Conservation (phyloP, 2,329 filamentous ascomycete species). For the Trichoderma endophyticum region DNA sequence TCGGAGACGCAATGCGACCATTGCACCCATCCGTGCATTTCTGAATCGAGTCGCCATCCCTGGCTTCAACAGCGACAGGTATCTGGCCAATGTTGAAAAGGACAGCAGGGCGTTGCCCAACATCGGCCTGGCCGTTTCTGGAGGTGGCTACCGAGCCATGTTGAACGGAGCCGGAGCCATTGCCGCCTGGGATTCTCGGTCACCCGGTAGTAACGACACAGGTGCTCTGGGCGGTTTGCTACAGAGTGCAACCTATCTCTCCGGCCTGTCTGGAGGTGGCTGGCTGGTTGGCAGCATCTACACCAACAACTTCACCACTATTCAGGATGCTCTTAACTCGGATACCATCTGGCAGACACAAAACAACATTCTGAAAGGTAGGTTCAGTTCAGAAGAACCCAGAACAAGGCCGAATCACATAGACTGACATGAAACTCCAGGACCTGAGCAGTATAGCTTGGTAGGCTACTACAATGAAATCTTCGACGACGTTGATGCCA, state of each 20-base stretch:
- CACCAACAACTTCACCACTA: conserved; percentile 77
- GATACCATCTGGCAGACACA: conserved; percentile 41
- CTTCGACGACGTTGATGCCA: conserved; percentile 34
- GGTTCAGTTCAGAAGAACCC: neutral
- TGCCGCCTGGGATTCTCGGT: conserved; percentile 75
- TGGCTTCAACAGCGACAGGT: conserved; percentile 72
- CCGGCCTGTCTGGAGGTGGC: conserved; percentile 76
- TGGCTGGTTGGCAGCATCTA: conserved; percentile 84
- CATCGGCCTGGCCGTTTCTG: conserved; percentile 74
- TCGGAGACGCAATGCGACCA: conserved; percentile 67
- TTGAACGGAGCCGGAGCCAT: conserved; percentile 78
- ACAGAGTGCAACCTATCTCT: conserved; percentile 76
- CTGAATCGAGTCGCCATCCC: conserved; percentile 69
- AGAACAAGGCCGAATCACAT: neutral
- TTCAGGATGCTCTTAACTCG: conserved; percentile 36
- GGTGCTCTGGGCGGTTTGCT: conserved; percentile 78
- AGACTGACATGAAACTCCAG: conserved; percentile 18
- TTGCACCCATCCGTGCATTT: conserved; percentile 71
- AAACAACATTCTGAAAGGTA: conserved; percentile 40
- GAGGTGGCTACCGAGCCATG: conserved; percentile 84
- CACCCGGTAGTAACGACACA: conserved; percentile 40
- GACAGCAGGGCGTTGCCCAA: conserved; percentile 43
- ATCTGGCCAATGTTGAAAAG: conserved; percentile 50
- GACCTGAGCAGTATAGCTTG: conserved; percentile 37
- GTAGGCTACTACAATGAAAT: conserved; percentile 40